Evolutionary conservation across 1,284 basidiomycete species (phyloP).

Genomic region (Ceratobasidium sp.): DNA sequence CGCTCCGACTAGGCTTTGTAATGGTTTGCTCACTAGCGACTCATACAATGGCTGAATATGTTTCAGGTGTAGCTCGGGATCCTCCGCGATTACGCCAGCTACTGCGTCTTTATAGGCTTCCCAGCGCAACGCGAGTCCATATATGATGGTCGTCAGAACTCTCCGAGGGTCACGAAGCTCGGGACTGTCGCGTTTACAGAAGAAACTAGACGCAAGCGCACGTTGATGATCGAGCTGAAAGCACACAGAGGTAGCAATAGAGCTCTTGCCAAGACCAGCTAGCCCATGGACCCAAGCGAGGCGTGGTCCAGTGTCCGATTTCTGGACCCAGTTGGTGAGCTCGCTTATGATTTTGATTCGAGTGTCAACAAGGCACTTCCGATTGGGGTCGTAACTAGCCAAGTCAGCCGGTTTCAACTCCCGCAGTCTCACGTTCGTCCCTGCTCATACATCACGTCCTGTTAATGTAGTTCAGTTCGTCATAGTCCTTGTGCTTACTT

Average conservation of each 20-base stretch:
- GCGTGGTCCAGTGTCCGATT: neutral
- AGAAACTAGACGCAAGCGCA: slow-evolving; percentile 54
- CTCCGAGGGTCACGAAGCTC: slow-evolving; percentile 23
- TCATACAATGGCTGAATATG: neutral
- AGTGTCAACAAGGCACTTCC: neutral
- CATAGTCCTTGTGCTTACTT: too few species aligned
- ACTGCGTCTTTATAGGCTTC: neutral
- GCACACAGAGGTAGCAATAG: slow-evolving; percentile 52
- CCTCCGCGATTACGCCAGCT: neutral
- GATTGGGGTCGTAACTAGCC: neutral
- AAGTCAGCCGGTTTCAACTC: neutral
- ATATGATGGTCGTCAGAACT: slow-evolving; percentile 24
- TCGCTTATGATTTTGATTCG: neutral
- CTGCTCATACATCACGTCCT: too few species aligned
- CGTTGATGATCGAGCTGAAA: slow-evolving; percentile 26
- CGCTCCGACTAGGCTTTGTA: neutral
- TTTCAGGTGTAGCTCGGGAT: neutral
- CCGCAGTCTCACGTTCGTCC: too few species aligned
- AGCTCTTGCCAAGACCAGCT: slow-evolving; percentile 53
- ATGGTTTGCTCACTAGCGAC: neutral
- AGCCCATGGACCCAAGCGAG: slow-evolving; percentile 51
- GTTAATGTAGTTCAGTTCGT: too few species aligned
- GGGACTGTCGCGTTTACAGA: slow-evolving; percentile 54
- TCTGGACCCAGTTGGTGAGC: neutral
- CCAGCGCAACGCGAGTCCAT: neutral